Base-by-base conservation (phyloP, 495 filamentous ascomycete species). In the Penicillium waksmanii region DNA sequence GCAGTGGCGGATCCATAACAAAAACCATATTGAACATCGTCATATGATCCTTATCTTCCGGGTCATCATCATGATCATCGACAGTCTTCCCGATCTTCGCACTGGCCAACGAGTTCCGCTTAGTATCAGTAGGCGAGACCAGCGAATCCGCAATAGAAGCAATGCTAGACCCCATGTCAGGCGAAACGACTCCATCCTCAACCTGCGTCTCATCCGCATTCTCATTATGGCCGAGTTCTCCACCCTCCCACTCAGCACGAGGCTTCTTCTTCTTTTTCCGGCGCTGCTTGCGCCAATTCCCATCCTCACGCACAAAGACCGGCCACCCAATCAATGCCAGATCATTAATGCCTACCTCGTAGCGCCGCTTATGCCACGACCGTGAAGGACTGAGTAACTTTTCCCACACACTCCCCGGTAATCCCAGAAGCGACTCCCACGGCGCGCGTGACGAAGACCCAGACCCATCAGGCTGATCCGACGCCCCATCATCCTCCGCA, bases 21-120 rank as follows among this genome's bases (percentile, higher is more conserved):
- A 97, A 98, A 13, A 97, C 91, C 35, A 97, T 85, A 75, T 98
- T 93, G 71, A 98, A 98, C 93, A 97, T 97, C 21, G 86, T 92
- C 90, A 98, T 93, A 44, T 79, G 74, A 52, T 80, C 80, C 55
- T 73, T 78, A 51, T 88, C 84, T 59, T 85, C 84, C 9, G 80
- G 69, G 53, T 85, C 83, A 6, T 80, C 68, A 40, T 63, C 61
- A 2, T 19, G 7, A 9, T 69, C 64, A 58, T 78, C 80, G 42
- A 59, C 54, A 18, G 65, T 56, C 19, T 67, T 71, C 25, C 66
- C 66, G 31, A 75, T 68, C 25, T 74, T 73, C 13, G 65, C 75
- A 56, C 80, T 79, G 27, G 72, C 69, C 8, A 67, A 64, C 63
- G 79, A 76, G 35, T 67, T 65, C 54, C 75, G 58, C 43, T 71